Percentiles rank a stretch among this genome's conserved stretches.
phyloP scores from a whole-genome alignment of 805 yeast species.

The Teunomyces pallodes region DNA sequence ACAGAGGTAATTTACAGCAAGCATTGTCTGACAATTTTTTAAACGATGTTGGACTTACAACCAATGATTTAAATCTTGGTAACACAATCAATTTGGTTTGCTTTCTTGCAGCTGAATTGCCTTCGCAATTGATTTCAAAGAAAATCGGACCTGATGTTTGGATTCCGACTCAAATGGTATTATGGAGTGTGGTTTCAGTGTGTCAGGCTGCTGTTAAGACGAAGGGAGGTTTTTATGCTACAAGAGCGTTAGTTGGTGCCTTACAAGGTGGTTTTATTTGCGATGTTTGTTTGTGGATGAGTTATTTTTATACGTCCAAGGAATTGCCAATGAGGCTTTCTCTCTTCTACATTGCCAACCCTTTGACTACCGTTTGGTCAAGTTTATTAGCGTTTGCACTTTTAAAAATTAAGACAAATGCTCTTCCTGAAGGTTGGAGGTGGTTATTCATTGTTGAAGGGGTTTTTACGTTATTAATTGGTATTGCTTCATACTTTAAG shows the following conservation, averaged over 20 bases:
- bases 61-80: slow-evolving; percentile 59
- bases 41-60: slow-evolving; percentile 42
- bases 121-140: slow-evolving; percentile 66
- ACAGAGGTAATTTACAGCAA: slow-evolving; percentile 22
- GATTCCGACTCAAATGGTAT: slow-evolving; percentile 24
- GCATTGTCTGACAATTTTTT: slow-evolving; percentile 23
- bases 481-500: slow-evolving; percentile 18
- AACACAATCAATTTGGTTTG: slow-evolving; percentile 51
- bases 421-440: slow-evolving; percentile 21
- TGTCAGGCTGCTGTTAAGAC: slow-evolving; percentile 24
- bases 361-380: slow-evolving; percentile 17
- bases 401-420: slow-evolving; percentile 13
- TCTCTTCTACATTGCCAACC: slow-evolving; percentile 23
- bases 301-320: slow-evolving; percentile 33
- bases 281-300: slow-evolving; percentile 30
- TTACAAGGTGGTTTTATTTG: slow-evolving; percentile 37
- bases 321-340: slow-evolving; percentile 26
- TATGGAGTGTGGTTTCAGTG: slow-evolving; percentile 25
- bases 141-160: slow-evolving; percentile 52
- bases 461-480: slow-evolving; percentile 16
- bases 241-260: slow-evolving; percentile 29
- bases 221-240: slow-evolving; percentile 23
- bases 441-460: slow-evolving; percentile 26
- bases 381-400: slow-evolving; percentile 19
- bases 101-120: slow-evolving; percentile 58